These are phyloP conservation scores for Oxytropis ochrocephala DNA, from an alignment of 306 rosid genomes.

Conservation along the genomic window DNA sequence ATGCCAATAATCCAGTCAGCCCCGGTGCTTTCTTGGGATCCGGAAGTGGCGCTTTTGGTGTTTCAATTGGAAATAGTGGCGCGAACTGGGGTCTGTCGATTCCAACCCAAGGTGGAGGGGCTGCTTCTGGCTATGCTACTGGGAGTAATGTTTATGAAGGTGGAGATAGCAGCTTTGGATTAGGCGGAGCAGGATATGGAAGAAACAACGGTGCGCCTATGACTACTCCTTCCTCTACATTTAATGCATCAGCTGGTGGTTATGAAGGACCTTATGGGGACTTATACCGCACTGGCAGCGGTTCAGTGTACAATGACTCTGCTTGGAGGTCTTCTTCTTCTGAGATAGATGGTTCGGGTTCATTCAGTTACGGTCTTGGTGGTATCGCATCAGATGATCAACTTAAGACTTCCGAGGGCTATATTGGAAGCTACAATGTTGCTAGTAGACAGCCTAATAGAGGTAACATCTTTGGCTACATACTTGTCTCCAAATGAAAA, in stretches of 20 bases:
- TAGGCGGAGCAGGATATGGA: conserved; percentile 68
- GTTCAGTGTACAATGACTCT: conserved; percentile 65
- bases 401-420: conserved; percentile 67
- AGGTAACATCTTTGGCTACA: conserved; percentile 56
- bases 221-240: conserved; percentile 45
- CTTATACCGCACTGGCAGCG: conserved; percentile 50
- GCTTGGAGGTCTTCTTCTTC: conserved; percentile 82
- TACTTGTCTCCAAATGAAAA: conserved; percentile 8
- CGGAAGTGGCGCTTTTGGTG: conserved; percentile 63
- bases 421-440: conserved; percentile 75
- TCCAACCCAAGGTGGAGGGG: conserved; percentile 61
- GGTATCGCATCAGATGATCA: conserved; percentile 64
- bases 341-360: conserved; percentile 70
- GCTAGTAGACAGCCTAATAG: conserved; percentile 83
- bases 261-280: conserved; percentile 76
- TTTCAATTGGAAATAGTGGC: conserved; percentile 56
- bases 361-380: conserved; percentile 72
- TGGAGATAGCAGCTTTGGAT: conserved; percentile 62
- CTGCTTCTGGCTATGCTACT: conserved; percentile 47
- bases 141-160: conserved; percentile 59
- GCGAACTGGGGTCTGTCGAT: conserved; percentile 55
- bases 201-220: conserved; percentile 51
- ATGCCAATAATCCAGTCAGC: conserved; percentile 39
- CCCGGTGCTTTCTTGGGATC: conserved; percentile 58
- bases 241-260: conserved; percentile 49